Base-by-base conservation (phyloP, 768 basidiomycete genomes). In the Hirschioporus abietinus region DNA sequence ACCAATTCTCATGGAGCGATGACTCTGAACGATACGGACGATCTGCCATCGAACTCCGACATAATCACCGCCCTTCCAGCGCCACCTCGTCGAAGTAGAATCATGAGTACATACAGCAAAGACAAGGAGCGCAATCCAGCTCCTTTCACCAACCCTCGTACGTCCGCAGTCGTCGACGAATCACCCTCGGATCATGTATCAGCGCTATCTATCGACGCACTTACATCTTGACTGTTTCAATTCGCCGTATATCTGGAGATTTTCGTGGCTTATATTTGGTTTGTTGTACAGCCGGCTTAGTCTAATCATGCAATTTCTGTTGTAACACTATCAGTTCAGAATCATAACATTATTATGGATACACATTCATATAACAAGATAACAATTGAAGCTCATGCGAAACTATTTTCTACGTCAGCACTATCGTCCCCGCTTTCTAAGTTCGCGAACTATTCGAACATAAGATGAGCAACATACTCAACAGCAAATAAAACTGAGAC, bases 391-490 rank as follows among this genome's bases (percentile, higher is more conserved):
- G 58, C 75, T 85, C 82, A 97, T 68, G 91, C 91, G 78, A 98
- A 92, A 76, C 88, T 91, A 76, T 98, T 95, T 80, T 98, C 95
- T 9, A 97, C 93, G 76, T 98, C 95, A 26, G 95, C 95, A 65
- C 91, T 93, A 73, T 96, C 95, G 63, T 97, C 95, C 7, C 91
- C 92, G 69, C 86, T 86, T 74, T 96, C 95, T 71, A 98, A 81
- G 73, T 85, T 92, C 30, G 95, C 93, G 71, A 98, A 98, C 90
- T 95, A 72, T 17, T 69, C 71, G 35, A 24, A 58, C 24, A 35
- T 68, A 68, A 12, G 63, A 66, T 66, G 25, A 64, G 67, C 64
- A 63, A 62, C 35, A 60, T 59, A 27, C 10, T 24, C 20, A 17
- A 64, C 26, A 35, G 25, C 35, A 52, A 5, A n/a, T 5, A 12